A percentile compares a stretch with the other conserved stretches of the same genome.
These are phyloP conservation scores for Calocybe gangraenosa DNA, from an alignment of 768 basidiomycete genomes.

Conservation along the genomic window DNA sequence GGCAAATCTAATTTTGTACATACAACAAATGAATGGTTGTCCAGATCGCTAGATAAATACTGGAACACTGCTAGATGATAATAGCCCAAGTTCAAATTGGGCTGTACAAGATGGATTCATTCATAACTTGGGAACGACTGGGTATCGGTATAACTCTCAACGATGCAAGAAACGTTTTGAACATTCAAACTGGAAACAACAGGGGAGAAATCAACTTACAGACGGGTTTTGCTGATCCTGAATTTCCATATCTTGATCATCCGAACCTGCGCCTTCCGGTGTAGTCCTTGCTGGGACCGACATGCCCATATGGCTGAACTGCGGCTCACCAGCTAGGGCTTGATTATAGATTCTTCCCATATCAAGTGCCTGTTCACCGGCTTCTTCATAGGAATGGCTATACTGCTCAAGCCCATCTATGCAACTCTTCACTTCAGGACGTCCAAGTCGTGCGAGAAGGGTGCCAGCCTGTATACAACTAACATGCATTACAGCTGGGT, in stretches of 20 bases:
- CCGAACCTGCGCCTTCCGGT: constrained; percentile 19
- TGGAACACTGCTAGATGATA: no score
- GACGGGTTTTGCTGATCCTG: constrained; percentile 6
- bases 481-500: constrained; percentile 88
- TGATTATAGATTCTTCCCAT: constrained; percentile 52
- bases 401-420: constrained; percentile 86
- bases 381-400: constrained; percentile 82
- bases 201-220: constrained; percentile 6
- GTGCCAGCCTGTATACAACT: constrained; percentile 81
- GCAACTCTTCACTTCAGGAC: constrained; percentile 79
- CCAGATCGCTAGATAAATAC: no score
- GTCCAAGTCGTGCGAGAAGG: constrained; percentile 76
- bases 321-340: constrained; percentile 37
- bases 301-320: constrained; percentile 46
- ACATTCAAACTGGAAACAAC: no score
- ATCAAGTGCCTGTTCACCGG: constrained; percentile 70
- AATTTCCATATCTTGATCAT: constrained; percentile 13
- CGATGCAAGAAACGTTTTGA: no score
- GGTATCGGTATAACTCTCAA: no score
- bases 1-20: constrained; percentile 2
- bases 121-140: no score
- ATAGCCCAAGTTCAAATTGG: no score
- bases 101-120: no score
- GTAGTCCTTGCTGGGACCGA: constrained; percentile 30
- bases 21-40: constrained; percentile 3